Evolutionary conservation across 805 yeast genomes (phyloP).

Genomic region (Debaryomyces maramus): DNA sequence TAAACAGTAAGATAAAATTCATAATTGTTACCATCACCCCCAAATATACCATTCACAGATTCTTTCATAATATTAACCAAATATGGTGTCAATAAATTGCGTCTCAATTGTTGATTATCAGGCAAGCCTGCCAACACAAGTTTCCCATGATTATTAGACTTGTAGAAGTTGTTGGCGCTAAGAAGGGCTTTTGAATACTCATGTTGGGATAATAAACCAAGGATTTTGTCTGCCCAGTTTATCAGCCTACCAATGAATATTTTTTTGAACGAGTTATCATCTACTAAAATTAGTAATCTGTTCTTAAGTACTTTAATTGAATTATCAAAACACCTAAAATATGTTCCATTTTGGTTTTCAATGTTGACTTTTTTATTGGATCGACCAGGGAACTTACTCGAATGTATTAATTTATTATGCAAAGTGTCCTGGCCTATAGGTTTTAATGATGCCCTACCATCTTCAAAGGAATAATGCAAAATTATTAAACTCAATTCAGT

Average conservation of each 20-base stretch:
- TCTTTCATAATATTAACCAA: conserved; percentile 58
- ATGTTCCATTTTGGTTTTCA: conserved; percentile 4
- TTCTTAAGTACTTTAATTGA: conserved; percentile 24
- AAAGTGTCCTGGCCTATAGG: conserved; percentile 6
- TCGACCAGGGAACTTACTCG: not conserved
- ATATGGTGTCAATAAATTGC: conserved; percentile 49
- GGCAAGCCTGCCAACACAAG: conserved; percentile 62
- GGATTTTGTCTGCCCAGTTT: conserved; percentile 69
- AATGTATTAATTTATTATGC: not conserved
- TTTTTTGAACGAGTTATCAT: conserved; percentile 38
- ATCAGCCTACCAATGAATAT: conserved; percentile 58
- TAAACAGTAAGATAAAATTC: conserved; percentile 23
- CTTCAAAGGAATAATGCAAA: conserved; percentile 5
- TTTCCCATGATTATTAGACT: conserved; percentile 43
- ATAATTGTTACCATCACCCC: conserved; percentile 16
- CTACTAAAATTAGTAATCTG: conserved; percentile 20
- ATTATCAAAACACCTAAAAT: conserved; percentile 9
- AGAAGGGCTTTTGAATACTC: conserved; percentile 57
- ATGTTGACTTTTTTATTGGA: not conserved
- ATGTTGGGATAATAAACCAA: conserved; percentile 47
- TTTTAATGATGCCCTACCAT: conserved; percentile 1
- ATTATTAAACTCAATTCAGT: conserved; percentile 1
- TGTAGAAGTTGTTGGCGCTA: conserved; percentile 53
- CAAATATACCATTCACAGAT: conserved; percentile 46
- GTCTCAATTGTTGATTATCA: conserved; percentile 39